Conservation (phyloP, 805 yeast genomes). For the Starmerella roubikii region DNA sequence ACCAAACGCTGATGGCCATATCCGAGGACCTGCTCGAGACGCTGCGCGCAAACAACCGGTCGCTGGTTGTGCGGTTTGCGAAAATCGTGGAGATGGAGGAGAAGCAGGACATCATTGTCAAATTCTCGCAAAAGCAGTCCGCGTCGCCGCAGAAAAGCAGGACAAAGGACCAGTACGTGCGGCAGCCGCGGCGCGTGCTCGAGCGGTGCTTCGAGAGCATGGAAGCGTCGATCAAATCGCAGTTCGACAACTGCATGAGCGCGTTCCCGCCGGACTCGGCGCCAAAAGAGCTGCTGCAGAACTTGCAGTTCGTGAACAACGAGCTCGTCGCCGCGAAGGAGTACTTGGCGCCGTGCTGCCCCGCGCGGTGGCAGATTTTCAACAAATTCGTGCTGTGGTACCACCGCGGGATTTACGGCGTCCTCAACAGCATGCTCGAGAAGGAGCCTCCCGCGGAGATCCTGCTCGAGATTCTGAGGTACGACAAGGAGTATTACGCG, state of each 20-base stretch:
- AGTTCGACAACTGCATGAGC: conserved; percentile 52
- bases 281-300: conserved; percentile 48
- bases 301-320: conserved; percentile 70
- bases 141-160: neutral
- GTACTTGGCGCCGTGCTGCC: conserved; percentile 47
- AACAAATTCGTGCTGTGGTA: conserved; percentile 49
- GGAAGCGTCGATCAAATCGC: conserved; percentile 46
- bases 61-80: conserved; percentile 55
- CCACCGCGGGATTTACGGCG: conserved; percentile 48
- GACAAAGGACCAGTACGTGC: too few species aligned
- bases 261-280: conserved; percentile 35
- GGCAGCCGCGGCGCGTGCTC: conserved; percentile 32
- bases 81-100: conserved; percentile 73
- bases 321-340: conserved; percentile 57
- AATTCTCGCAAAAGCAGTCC: conserved; percentile 25
- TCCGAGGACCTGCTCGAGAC: conserved; percentile 60
- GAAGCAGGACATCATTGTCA: conserved; percentile 51
- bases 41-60: conserved; percentile 51
- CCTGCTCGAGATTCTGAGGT: conserved; percentile 59
- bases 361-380: conserved; percentile 61
- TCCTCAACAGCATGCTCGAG: conserved; percentile 50
- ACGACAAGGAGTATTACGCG: conserved; percentile 53
- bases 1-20: conserved; percentile 45
- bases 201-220: conserved; percentile 46
- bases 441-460: conserved; percentile 66